Evolutionary conservation across 768 basidiomycete species (phyloP), one percentile per base, ranked within the genome.

Genomic region (Leccinum boreale): DNA sequence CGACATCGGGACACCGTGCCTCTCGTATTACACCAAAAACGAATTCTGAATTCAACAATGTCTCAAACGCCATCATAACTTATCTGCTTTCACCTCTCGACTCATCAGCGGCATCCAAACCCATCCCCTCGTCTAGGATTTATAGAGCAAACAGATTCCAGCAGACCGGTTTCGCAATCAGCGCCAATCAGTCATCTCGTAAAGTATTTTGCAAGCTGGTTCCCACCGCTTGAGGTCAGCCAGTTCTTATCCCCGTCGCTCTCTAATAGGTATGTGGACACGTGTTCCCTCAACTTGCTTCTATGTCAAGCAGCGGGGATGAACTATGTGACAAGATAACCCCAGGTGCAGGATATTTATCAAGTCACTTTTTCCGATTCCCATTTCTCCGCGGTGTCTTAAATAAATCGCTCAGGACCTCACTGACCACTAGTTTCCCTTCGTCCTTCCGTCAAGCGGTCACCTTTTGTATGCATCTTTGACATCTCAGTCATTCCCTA

Each of bases 231-330:
- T 36, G 39, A 29, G 12, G 35, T 42, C 47, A 42, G n/a, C 19
- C 24, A 45, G 50, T 44, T 58, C 48, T 53, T 63, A 50, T 57
- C 51, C 61, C 59, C 52, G 52, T 58, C 31, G 1, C 46, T 42
- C 58, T 58, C 42, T 36, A 54, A 65, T 56, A 58, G 58, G 65
- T 60, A 68, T 68, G 48, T 47, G 29, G 21, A 55, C 65, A 67
- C 58, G 65, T 65, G 59, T 49, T 47, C 14, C 53, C 31, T 53
- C 45, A 9, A 46, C 24, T 26, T 57, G 56, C 64, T 53, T 59
- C 62, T 35, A 52, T 58, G 58, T 53, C 55, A 67, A 59, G 56
- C 35, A 58, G 51, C 56, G 58, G 64, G 64, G 52, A 61, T 58
- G 61, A 57, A 51, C 50, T 49, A 58, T 53, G 54, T 51, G 45